A percentile compares a stretch with the other conserved stretches of the same genome.
Conservation (phyloP, 768 basidiomycete species). For the Lentinus brumalis region DNA sequence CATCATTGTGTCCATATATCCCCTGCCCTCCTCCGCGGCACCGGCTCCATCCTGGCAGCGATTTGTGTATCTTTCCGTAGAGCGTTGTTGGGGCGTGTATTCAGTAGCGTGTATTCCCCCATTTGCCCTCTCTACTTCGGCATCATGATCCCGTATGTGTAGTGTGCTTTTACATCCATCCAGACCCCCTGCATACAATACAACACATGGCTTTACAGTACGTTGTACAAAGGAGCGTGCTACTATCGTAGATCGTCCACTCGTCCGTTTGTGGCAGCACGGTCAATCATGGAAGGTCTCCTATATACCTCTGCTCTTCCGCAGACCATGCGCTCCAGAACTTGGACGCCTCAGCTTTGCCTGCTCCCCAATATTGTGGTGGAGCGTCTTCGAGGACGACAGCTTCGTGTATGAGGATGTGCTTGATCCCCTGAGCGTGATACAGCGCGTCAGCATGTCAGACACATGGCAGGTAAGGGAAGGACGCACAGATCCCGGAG, state of each 20-base stretch:
- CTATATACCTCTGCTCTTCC: conserved; percentile 48
- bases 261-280: background rate
- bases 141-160: conserved; percentile 6
- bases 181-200: conserved; percentile 14
- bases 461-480: background rate
- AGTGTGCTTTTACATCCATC: conserved; percentile 11
- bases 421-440: conserved; percentile 68
- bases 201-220: conserved; percentile 15
- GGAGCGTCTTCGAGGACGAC: conserved; percentile 64
- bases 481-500: conserved; percentile 64
- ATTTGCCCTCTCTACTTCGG: background rate
- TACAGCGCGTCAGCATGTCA: conserved; percentile 27
- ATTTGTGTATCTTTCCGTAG: conserved; percentile 19
- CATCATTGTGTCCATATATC: conserved; percentile 13
- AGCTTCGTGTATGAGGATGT: conserved; percentile 78
- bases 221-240: background rate
- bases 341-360: conserved; percentile 50
- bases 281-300: background rate
- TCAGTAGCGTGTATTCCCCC: conserved; percentile 13
- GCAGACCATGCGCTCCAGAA: conserved; percentile 82
- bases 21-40: background rate
- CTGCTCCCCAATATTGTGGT: conserved; percentile 76
- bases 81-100: conserved; percentile 13
- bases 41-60: conserved; percentile 10
- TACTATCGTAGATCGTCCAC: background rate